phyloP scores from a whole-genome alignment of 1,284 basidiomycete species.

The Pseudozyma thailandica region DNA sequence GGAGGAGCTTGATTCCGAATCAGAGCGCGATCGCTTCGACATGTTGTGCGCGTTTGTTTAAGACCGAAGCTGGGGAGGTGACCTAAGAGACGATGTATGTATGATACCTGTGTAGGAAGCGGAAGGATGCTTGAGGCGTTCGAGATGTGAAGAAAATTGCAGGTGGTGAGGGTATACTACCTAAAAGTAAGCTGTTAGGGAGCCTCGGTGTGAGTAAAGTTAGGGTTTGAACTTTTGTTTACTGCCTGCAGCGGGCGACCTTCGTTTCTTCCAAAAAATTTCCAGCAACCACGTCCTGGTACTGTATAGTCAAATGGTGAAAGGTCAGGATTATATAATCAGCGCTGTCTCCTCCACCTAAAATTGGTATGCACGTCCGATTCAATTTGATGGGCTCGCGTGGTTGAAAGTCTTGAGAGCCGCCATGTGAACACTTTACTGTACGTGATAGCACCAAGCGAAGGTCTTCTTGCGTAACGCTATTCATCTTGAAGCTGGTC shows the following conservation, averaged over 20 bases:
- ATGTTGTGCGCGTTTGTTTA: slow-evolving; percentile 5
- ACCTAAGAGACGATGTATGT: too few species aligned
- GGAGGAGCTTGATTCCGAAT: slow-evolving; percentile 40
- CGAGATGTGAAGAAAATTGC: neutral
- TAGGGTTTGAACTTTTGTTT: slow-evolving; percentile 3
- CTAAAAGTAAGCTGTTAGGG: neutral
- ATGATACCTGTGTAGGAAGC: too few species aligned
- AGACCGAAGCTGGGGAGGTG: too few species aligned
- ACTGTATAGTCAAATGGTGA: neutral
- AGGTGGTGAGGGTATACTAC: neutral
- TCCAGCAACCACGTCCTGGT: neutral
- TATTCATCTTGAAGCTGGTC: neutral
- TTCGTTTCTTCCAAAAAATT: slow-evolving; percentile 35
- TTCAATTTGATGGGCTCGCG: neutral
- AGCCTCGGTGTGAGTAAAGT: neutral
- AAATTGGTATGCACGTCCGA: neutral
- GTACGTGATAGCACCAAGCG: neutral
- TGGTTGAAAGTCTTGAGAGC: slow-evolving; percentile 5
- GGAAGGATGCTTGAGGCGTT: neutral
- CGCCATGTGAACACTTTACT: slow-evolving; percentile 1
- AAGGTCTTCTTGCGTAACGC: slow-evolving; percentile 14
- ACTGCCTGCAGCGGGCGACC: neutral
- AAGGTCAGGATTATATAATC: slow-evolving; percentile 29
- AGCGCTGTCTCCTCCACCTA: slow-evolving; percentile 14
- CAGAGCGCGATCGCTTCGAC: slow-evolving; percentile 32